Percentiles rank a stretch among this genome's conserved stretches.
Evolutionary conservation across 257 asterid genomes (phyloP).

Genomic region (Salvia splendens): DNA sequence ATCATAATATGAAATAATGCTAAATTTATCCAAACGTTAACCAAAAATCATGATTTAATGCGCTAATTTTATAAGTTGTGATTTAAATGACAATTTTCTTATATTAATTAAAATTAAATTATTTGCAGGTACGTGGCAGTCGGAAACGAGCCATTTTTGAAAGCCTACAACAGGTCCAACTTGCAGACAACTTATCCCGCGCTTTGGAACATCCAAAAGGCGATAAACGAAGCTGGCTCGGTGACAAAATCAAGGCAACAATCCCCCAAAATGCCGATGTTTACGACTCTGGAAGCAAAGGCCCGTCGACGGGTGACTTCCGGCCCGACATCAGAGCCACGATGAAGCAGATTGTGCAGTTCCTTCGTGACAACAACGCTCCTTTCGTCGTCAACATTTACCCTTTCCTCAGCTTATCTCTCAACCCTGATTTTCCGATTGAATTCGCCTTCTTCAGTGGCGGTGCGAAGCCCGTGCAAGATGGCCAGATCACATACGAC

Average conservation of each 20-base stretch:
- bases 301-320: slow-evolving; percentile 66
- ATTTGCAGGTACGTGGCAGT: slow-evolving; percentile 64
- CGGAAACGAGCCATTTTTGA: slow-evolving; percentile 85
- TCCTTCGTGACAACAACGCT: slow-evolving; percentile 44
- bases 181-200: slow-evolving; percentile 56
- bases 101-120: no score
- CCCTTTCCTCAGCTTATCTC: slow-evolving; percentile 61
- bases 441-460: slow-evolving; percentile 73
- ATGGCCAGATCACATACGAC: slow-evolving; percentile 42
- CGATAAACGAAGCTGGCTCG: slow-evolving; percentile 60
- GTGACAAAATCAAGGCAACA: slow-evolving; percentile 70
- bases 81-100: no score
- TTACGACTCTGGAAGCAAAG: slow-evolving; percentile 48
- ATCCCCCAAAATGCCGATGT: slow-evolving; percentile 88
- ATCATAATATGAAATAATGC: no score
- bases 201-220: slow-evolving; percentile 64
- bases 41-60: no score
- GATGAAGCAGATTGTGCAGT: slow-evolving; percentile 43
- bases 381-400: slow-evolving; percentile 71
- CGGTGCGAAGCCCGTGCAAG: slow-evolving; percentile 44
- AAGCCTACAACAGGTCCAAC: slow-evolving; percentile 60
- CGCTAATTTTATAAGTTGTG: no score
- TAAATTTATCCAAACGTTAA: no score
- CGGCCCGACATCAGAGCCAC: slow-evolving; percentile 45
- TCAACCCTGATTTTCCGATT: slow-evolving; percentile 41